Percentiles rank a stretch among this genome's conserved stretches.
phyloP scores from a whole-genome alignment of 2,329 filamentous ascomycete species.

The Stromatinia cepivora region DNA sequence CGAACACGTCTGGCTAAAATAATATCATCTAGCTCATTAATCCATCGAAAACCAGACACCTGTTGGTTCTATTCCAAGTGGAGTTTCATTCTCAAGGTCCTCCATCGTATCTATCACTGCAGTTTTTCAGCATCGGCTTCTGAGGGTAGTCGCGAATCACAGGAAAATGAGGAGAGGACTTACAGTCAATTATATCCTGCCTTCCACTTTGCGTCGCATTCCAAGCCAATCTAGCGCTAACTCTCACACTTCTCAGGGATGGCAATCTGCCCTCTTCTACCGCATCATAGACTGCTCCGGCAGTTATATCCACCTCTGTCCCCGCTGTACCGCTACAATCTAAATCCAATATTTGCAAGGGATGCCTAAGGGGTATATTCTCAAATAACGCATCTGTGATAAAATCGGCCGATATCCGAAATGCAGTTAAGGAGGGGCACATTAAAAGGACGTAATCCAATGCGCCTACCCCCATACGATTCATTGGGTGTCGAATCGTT shows the following conservation, averaged over 20 bases:
- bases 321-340: slow-evolving; percentile 38
- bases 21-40: not conserved
- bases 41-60: slow-evolving; percentile 19
- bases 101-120: slow-evolving; percentile 36
- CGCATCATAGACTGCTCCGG: slow-evolving; percentile 35
- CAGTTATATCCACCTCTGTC: slow-evolving; percentile 34
- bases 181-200: slow-evolving; percentile 32
- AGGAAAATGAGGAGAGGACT: not conserved
- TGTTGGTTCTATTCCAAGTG: slow-evolving; percentile 30
- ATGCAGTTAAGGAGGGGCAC: slow-evolving; percentile 35
- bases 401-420: slow-evolving; percentile 41
- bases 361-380: slow-evolving; percentile 28
- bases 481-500: slow-evolving; percentile 41
- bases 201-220: slow-evolving; percentile 32
- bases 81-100: slow-evolving; percentile 36
- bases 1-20: not conserved
- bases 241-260: slow-evolving; percentile 38
- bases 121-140: not conserved
- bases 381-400: slow-evolving; percentile 36
- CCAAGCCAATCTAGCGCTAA: slow-evolving; percentile 40
- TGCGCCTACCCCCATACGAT: slow-evolving; percentile 31
- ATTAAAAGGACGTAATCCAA: slow-evolving; percentile 33
- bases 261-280: slow-evolving; percentile 36
- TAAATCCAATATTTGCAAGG: slow-evolving; percentile 39
- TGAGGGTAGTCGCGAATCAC: not conserved